Evolutionary conservation across 192 early-diverging fungal species (phyloP), one percentile per base, ranked within the genome.

Genomic region (Chytriomyces hyalinus): DNA sequence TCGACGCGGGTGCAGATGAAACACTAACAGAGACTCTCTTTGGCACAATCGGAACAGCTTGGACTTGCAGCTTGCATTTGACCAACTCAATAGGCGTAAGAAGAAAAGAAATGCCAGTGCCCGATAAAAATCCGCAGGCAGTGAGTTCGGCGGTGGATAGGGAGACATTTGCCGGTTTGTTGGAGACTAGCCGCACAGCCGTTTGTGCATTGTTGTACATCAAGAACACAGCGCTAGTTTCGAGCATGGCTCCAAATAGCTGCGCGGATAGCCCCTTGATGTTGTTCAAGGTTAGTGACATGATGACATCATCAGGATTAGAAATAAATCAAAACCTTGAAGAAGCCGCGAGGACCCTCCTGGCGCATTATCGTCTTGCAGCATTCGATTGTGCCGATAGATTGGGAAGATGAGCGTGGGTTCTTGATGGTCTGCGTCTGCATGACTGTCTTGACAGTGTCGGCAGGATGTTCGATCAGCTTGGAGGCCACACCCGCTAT

Each of bases 1-100:
- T 57, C 13, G 15, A n/a, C 20, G 53, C 53, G 36, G 36, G 36
- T 36, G 36, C 36, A 36, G 36, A 36, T 36, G 36, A 36, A 36
- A 36, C 36, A 26, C 24, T 26, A 36, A 36, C 36, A 2, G 36
- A 36, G 36, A 36, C 36, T 36, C 36, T 0, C 36, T 36, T 36
- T 36, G 36, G 4, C 36, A 36, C 36, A 20, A 57, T 20, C 20
- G 13, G 15, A 57, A 20, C 15, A 13, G 53, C 53, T 20, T 57
- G 53, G 4, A 57, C 53, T 57, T 57, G 53, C 53, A 57, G 53
- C 53, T 57, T 57, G 53, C 53, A 57, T 57, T 57, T 57, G 13
- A 57, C 53, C 15, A 57, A 4, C 53, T 57, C 53, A 57, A 57
- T 57, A 20, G 53, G 53, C 53, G 53, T 57, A 3, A 57, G 20